Evolutionary conservation across 176 grass and related monocot species (phyloP).

Genomic region (Musa schizocarpa): DNA sequence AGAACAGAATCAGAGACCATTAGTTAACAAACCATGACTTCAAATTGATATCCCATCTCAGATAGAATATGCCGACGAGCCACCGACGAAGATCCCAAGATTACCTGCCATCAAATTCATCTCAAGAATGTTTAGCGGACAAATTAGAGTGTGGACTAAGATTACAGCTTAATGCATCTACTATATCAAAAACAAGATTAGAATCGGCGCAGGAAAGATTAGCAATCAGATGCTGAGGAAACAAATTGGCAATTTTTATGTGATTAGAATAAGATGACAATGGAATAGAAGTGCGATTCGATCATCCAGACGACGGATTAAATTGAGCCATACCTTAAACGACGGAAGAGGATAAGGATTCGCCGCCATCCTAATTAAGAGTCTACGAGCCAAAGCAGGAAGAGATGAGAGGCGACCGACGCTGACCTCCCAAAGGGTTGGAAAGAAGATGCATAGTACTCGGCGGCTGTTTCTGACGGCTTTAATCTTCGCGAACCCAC

Average conservation of each 20-base stretch:
- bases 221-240: neutral
- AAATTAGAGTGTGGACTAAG: no score
- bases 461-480: no score
- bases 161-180: neutral
- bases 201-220: neutral
- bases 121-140: neutral
- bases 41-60: conserved; percentile 74
- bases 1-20: neutral
- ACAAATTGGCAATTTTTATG: neutral
- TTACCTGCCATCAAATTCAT: conserved; percentile 37
- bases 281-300: neutral
- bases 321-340: conserved; percentile 3
- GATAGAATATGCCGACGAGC: conserved; percentile 60
- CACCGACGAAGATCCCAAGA: conserved; percentile 79
- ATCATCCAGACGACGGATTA: neutral
- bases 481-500: no score
- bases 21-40: conserved; percentile 56
- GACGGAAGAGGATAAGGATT: neutral
- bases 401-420: neutral
- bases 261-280: neutral
- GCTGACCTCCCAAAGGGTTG: no score
- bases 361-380: neutral
- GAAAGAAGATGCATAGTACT: no score
- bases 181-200: neutral
- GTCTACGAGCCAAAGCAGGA: neutral